A percentile compares a stretch with the other conserved stretches of the same genome.
Conservation (phyloP, 768 basidiomycete genomes). For the Imleria badia region DNA sequence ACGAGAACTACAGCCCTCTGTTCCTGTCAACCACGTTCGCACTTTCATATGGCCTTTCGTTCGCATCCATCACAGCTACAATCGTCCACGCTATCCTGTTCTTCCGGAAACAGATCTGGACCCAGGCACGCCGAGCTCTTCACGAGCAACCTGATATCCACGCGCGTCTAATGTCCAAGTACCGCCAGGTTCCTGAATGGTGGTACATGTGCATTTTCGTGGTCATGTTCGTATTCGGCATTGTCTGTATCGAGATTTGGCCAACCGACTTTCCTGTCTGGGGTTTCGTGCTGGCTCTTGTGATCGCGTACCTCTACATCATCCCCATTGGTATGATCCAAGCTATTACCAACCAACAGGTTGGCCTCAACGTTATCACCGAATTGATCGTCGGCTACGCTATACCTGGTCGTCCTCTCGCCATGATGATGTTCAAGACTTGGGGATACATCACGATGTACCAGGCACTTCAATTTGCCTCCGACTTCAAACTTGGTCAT, state of each 20-base stretch:
- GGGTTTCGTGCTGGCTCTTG: constrained; percentile 42
- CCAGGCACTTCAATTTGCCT: constrained; percentile 65
- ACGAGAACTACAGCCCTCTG: constrained; percentile 39
- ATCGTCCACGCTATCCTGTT: constrained; percentile 44
- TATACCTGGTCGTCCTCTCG: constrained; percentile 63
- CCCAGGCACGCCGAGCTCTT: constrained; percentile 49
- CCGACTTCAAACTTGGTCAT: constrained; percentile 77
- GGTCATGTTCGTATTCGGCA: constrained; percentile 58
- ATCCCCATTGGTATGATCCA: constrained; percentile 79
- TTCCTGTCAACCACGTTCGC: constrained; percentile 52
- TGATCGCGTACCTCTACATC: constrained; percentile 58
- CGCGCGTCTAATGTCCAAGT: constrained; percentile 55
- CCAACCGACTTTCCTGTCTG: constrained; percentile 48
- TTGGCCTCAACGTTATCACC: constrained; percentile 67
- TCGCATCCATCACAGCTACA: constrained; percentile 43
- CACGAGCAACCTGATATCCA: constrained; percentile 62
- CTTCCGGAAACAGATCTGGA: constrained; percentile 59
- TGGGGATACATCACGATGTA: constrained; percentile 68
- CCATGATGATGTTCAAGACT: constrained; percentile 79
- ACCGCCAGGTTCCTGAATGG: constrained; percentile 61
- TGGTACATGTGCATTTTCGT: constrained; percentile 49
- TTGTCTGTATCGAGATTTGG: constrained; percentile 62
- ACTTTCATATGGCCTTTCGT: constrained; percentile 49
- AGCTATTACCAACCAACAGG: constrained; percentile 78
- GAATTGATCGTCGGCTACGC: constrained; percentile 66